Evolutionary conservation across 2,329 filamentous ascomycete genomes (phyloP).

Genomic region (Neoscytalidium dimidiatum): DNA sequence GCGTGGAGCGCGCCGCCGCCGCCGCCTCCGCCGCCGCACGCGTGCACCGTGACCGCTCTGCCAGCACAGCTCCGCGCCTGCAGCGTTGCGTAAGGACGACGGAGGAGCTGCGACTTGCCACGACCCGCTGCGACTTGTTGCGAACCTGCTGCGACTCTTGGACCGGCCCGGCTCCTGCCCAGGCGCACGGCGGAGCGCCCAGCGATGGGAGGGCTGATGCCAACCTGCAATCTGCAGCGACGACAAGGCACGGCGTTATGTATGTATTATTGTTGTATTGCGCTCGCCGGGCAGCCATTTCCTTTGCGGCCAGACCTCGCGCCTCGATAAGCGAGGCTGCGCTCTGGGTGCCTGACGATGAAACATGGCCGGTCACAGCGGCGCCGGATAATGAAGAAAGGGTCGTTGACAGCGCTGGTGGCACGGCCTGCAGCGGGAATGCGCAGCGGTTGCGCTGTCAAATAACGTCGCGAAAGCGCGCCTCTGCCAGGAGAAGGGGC

Average conservation of each 20-base stretch:
- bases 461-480: background rate
- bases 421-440: background rate
- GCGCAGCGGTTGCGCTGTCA: background rate
- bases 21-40: background rate
- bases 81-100: no score
- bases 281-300: background rate
- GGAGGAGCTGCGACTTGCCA: no score
- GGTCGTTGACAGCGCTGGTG: background rate
- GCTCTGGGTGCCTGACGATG: constrained; percentile 19
- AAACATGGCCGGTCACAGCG: constrained; percentile 18
- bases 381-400: background rate
- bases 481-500: constrained; percentile 5
- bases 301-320: background rate
- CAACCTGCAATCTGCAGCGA: background rate
- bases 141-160: no score
- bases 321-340: constrained; percentile 16
- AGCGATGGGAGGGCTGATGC: background rate
- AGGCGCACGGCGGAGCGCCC: background rate
- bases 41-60: no score
- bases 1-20: background rate
- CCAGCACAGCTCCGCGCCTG: no score
- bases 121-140: no score
- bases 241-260: background rate
- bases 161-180: background rate
- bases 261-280: background rate